Base-by-base conservation (phyloP, 2,329 filamentous ascomycete genomes). In the Aspergillus piperis region DNA sequence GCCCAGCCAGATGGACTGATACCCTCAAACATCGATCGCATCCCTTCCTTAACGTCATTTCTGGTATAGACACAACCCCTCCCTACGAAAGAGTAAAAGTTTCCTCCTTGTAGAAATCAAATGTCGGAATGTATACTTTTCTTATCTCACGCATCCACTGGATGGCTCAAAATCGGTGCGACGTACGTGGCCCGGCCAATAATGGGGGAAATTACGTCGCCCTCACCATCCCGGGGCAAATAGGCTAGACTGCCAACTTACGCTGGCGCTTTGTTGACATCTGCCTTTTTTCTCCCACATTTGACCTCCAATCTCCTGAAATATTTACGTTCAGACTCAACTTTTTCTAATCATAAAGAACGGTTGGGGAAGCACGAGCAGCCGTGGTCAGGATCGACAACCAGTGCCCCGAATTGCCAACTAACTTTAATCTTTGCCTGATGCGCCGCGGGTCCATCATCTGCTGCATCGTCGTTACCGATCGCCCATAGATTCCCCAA, bases 181-280 rank as follows among this genome's bases (percentile, higher is more conserved):
- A 44, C 56, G 48, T 58, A 58, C 56, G 56, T 58, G 56, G 56
- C 48, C 56, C 10, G 56, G 56, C 56, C 56, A 58, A 53, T 53
- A 36, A 52, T 21, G 47, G 53, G 25, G 13, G 53, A 27, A 41
- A 41, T 44, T 55, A 44, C 53, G 53, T 55, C 53, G 38, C 39
- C 53, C 36, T 42, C 52, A 4, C 23, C 19, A 38, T 25, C 10
- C 36, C 47, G 25, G 47, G 3, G 15, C 47, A 4, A 30, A 36
- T 36, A 36, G 11, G 11, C 11, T 36, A 36, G 11, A 36, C 32
- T 36, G 32, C 32, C 32, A 36, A 36, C 32, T 19, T 44, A 44
- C 17, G 19, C 41, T 11, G 41, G 41, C 41, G 11, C 41, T 44
- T 44, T 44, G 41, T 44, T 19, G 41, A 44, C 41, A 23, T 44